Evolutionary conservation across 192 early-diverging fungal species (phyloP).

Genomic region (Kappamyces sp.): DNA sequence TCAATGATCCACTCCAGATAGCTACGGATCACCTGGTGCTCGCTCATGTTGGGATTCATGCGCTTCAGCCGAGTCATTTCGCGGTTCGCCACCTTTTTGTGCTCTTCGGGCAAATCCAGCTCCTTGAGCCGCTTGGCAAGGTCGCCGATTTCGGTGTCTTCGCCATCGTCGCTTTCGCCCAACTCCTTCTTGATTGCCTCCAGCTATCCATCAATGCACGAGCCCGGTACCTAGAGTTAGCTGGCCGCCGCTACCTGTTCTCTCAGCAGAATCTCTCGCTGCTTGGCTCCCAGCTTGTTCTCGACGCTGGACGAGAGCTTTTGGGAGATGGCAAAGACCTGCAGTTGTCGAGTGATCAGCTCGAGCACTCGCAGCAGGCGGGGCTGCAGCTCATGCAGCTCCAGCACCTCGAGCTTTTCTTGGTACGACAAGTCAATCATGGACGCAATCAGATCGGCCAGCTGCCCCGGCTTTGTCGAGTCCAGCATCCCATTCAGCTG

Average conservation of each 20-base stretch:
- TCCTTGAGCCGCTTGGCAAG: conserved; percentile 49
- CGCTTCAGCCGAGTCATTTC: conserved; percentile 65
- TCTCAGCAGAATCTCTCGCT: conserved; percentile 70
- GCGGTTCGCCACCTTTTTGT: conserved; percentile 45
- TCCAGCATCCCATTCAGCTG: conserved; percentile 66
- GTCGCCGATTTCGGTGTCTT: conserved; percentile 62
- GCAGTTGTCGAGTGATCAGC: conserved; percentile 65
- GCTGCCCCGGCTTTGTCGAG: conserved; percentile 40
- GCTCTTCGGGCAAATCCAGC: conserved; percentile 59
- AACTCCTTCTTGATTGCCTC: conserved; percentile 76
- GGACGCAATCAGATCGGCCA: conserved; percentile 65
- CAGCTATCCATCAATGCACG: conserved; percentile 36
- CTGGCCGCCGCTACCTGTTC: conserved; percentile 51
- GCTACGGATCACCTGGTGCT: conserved; percentile 69
- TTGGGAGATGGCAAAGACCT: conserved; percentile 74
- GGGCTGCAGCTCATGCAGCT: conserved; percentile 47
- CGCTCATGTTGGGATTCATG: conserved; percentile 66
- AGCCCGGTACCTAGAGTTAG: background rate
- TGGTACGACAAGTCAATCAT: conserved; percentile 65
- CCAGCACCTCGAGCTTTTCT: conserved; percentile 63
- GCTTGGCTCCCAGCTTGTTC: conserved; percentile 69
- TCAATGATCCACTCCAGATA: conserved; percentile 75
- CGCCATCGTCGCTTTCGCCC: conserved; percentile 57
- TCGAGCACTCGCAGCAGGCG: conserved; percentile 51
- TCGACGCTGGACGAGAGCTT: conserved; percentile 66